These are phyloP conservation scores for Diversispora eburnea DNA, from an alignment of 192 early-diverging fungal species.

Conservation along the genomic window DNA sequence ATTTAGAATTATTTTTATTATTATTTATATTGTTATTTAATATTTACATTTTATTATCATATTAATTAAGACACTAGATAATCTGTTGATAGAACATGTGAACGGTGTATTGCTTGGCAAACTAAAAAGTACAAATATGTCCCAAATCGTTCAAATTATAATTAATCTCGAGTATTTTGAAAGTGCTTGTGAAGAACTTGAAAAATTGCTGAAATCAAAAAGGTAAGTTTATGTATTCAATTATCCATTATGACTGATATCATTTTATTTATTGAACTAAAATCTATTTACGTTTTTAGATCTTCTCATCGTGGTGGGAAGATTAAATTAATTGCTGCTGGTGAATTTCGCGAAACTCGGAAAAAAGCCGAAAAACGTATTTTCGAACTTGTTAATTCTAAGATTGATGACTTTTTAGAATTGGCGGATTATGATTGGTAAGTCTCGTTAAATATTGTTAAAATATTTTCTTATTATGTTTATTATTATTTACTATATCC, in stretches of 20 bases:
- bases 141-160: constrained; percentile 80
- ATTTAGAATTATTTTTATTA: background rate
- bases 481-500: too few species aligned
- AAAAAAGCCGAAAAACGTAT: constrained; percentile 76
- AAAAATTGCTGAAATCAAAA: constrained; percentile 59
- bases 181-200: constrained; percentile 66
- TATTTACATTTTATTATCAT: background rate
- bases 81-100: constrained; percentile 64
- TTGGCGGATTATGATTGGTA: constrained; percentile 85
- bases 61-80: constrained; percentile 57
- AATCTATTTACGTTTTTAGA: constrained; percentile 31
- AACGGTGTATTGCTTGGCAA: constrained; percentile 64
- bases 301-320: constrained; percentile 53
- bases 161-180: constrained; percentile 78
- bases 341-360: constrained; percentile 65
- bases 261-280: background rate
- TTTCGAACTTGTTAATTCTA: constrained; percentile 72
- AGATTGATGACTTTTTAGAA: constrained; percentile 78
- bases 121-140: constrained; percentile 65
- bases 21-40: background rate
- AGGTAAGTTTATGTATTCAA: background rate
- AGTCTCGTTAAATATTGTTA: constrained; percentile 7
- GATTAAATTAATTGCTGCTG: constrained; percentile 61
- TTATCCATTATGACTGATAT: too few species aligned
- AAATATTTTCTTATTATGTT: background rate